phyloP scores from a whole-genome alignment of 164 flowering plant species.

The Liriodendron chinense region DNA sequence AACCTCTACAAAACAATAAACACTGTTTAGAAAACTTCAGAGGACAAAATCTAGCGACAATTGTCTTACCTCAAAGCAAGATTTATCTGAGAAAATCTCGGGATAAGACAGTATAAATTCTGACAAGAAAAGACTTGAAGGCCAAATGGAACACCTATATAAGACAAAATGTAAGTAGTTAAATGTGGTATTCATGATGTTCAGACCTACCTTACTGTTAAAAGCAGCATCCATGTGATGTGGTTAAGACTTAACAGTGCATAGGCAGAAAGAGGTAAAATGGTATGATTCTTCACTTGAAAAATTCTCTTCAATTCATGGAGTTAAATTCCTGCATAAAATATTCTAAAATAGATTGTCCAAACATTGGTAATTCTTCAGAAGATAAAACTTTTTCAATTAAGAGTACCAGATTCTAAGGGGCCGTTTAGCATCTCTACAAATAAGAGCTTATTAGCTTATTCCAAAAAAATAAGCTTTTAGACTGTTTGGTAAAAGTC shows the following conservation, averaged over 20 bases:
- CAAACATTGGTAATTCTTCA: neutral
- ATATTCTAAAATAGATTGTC: neutral
- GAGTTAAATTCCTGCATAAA: neutral
- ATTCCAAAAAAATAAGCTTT: too few species aligned
- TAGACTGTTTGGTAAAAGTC: too few species aligned
- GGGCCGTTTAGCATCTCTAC: too few species aligned
- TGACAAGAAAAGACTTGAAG: constrained; percentile 87
- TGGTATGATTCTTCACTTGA: neutral
- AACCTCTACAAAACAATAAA: too few species aligned
- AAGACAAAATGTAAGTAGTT: constrained; percentile 4
- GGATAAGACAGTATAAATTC: constrained; percentile 84
- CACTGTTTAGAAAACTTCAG: too few species aligned
- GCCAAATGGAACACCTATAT: constrained; percentile 90
- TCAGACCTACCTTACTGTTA: neutral
- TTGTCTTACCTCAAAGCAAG: constrained; percentile 80
- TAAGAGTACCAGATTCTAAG: neutral
- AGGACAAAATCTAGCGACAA: neutral
- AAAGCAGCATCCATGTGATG: neutral
- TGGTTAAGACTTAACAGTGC: neutral
- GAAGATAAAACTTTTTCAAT: neutral
- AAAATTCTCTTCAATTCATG: neutral
- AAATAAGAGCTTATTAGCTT: too few species aligned
- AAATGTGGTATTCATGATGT: neutral
- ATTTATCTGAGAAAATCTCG: constrained; percentile 54
- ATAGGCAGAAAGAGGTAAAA: neutral